Conservation (phyloP, 306 rosid genomes). For the Cyamopsis tetragonoloba region DNA sequence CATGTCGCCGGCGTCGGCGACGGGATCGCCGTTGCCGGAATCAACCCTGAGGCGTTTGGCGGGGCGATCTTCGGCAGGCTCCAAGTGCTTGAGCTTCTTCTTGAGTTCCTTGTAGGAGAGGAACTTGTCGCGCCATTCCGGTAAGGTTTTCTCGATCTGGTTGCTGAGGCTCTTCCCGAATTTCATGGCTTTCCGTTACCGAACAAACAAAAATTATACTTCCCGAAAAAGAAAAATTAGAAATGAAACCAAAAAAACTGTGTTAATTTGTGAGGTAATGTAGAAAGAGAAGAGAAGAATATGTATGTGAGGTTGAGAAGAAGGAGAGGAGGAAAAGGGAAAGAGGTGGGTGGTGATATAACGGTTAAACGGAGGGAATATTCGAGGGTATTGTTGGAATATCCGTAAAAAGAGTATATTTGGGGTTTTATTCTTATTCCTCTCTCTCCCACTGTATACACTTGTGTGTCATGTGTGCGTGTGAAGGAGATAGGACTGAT, state of each 20-base stretch:
- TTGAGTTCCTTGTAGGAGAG: slow-evolving; percentile 90
- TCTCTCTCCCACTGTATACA: background rate
- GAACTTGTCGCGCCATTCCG: slow-evolving; percentile 97
- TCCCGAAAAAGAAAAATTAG: background rate
- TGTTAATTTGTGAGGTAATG: background rate
- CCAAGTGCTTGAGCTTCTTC: slow-evolving; percentile 76
- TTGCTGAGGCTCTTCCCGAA: slow-evolving; percentile 86
- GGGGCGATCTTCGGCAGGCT: slow-evolving; percentile 49
- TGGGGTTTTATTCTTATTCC: slow-evolving; percentile 55
- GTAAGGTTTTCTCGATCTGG: slow-evolving; percentile 87
- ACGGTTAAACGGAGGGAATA: slow-evolving; percentile 55
- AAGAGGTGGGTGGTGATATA: slow-evolving; percentile 32
- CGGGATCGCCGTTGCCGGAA: background rate
- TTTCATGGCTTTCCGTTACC: slow-evolving; percentile 48
- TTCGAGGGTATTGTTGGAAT: slow-evolving; percentile 75
- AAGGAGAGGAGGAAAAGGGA: background rate
- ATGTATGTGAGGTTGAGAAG: background rate
- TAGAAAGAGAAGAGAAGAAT: background rate
- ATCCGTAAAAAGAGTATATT: slow-evolving; percentile 63
- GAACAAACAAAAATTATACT: background rate
- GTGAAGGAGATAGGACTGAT: background rate
- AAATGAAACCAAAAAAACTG: background rate
- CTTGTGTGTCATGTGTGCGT: background rate
- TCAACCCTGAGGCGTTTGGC: slow-evolving; percentile 51
- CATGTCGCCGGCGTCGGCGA: slow-evolving; percentile 23